A percentile compares a stretch with the other conserved stretches of the same genome.
These are phyloP conservation scores for Spongispora temasekensis DNA, from an alignment of 1,284 basidiomycete species.

Conservation along the genomic window DNA sequence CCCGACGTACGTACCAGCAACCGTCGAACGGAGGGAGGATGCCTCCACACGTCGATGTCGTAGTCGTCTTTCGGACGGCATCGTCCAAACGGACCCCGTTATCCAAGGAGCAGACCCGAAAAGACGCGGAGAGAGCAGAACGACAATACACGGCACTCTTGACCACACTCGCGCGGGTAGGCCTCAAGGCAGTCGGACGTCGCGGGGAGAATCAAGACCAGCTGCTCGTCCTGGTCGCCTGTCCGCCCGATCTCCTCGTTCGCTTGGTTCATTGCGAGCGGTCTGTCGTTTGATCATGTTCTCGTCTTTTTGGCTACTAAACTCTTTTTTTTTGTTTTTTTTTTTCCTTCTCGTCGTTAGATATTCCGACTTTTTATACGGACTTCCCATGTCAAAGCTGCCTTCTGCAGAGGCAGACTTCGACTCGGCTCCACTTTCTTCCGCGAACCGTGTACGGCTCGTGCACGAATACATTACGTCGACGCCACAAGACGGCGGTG, in stretches of 20 bases:
- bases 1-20: no score
- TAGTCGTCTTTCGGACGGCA: constrained; percentile 66
- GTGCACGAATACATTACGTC: constrained; percentile 77
- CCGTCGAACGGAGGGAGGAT: no score
- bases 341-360: no score
- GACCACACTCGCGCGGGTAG: constrained; percentile 58
- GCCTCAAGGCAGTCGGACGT: constrained; percentile 70
- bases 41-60: constrained; percentile 65
- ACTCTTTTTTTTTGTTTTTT: no score
- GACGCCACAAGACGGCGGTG: constrained; percentile 68
- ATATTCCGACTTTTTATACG: constrained; percentile 63
- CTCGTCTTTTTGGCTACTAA: background rate
- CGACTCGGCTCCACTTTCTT: constrained; percentile 49
- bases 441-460: constrained; percentile 79
- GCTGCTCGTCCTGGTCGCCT: constrained; percentile 79
- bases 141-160: constrained; percentile 68
- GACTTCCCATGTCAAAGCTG: constrained; percentile 56
- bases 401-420: constrained; percentile 44
- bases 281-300: constrained; percentile 57
- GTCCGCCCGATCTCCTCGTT: constrained; percentile 61
- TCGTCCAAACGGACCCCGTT: constrained; percentile 43
- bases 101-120: constrained; percentile 61
- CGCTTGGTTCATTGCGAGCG: constrained; percentile 74
- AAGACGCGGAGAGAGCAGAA: constrained; percentile 63
- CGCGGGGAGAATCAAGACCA: constrained; percentile 76